Conservation (phyloP, 345 rosid species). For the Bruguiera gymnorhiza region DNA sequence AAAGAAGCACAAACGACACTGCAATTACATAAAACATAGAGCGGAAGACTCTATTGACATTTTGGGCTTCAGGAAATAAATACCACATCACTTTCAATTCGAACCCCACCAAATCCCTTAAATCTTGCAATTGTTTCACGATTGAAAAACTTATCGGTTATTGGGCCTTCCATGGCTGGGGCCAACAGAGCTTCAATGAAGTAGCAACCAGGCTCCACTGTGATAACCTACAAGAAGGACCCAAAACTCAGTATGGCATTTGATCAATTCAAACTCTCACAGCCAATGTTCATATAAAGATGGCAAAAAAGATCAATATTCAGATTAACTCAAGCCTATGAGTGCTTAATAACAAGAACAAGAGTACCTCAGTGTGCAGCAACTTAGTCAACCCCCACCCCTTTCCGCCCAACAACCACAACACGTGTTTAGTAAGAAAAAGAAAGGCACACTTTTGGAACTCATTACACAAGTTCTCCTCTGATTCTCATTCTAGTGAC, state of each 20-base stretch:
- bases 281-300: too few species aligned
- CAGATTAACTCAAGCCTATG: too few species aligned
- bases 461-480: neutral
- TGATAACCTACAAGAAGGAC: conserved; percentile 58
- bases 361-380: too few species aligned
- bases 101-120: conserved; percentile 78
- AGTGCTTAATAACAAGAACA: too few species aligned
- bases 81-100: conserved; percentile 97
- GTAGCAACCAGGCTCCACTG: conserved; percentile 97
- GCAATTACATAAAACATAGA: neutral
- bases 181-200: conserved; percentile 71
- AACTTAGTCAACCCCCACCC: too few species aligned
- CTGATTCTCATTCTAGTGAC: too few species aligned
- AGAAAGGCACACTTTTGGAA: neutral
- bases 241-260: conserved; percentile 2
- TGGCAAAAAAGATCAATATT: too few species aligned
- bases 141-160: conserved; percentile 63
- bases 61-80: conserved; percentile 3
- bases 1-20: too few species aligned
- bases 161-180: conserved; percentile 60
- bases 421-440: neutral
- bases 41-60: neutral
- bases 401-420: neutral
- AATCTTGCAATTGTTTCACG: conserved; percentile 50
- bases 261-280: neutral